A percentile compares a stretch with the other conserved stretches of the same genome.
phyloP scores from a whole-genome alignment of 805 yeast species.

The Yamadazyma kitorensis region DNA sequence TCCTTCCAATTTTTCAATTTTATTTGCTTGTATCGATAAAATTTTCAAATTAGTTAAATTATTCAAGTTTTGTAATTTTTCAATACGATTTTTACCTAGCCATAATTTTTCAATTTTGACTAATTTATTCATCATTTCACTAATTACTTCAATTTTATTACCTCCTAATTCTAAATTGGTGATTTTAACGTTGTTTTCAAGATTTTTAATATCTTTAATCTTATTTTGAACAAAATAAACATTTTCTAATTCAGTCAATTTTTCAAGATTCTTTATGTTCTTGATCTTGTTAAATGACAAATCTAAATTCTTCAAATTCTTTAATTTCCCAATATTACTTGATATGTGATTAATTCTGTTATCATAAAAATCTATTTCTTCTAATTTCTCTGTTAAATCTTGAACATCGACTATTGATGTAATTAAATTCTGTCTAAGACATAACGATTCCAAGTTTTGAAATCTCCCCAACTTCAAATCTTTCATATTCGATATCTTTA shows the following conservation, averaged over 20 bases:
- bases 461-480: constrained; percentile 61
- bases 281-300: constrained; percentile 87
- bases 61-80: constrained; percentile 59
- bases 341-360: constrained; percentile 87
- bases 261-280: constrained; percentile 74
- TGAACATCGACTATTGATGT: constrained; percentile 54
- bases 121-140: constrained; percentile 55
- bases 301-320: constrained; percentile 61
- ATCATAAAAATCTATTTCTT: constrained; percentile 86
- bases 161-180: constrained; percentile 88
- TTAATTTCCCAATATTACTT: constrained; percentile 59
- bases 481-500: constrained; percentile 62
- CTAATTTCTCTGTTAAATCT: constrained; percentile 57
- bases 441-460: constrained; percentile 52
- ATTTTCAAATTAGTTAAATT: constrained; percentile 62
- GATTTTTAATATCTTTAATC: constrained; percentile 66
- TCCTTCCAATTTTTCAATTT: constrained; percentile 76
- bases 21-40: constrained; percentile 85
- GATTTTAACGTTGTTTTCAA: constrained; percentile 55
- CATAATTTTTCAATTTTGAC: constrained; percentile 70
- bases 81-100: constrained; percentile 86
- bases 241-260: constrained; percentile 58
- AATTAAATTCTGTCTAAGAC: constrained; percentile 81
- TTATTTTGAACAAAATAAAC: constrained; percentile 87
- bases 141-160: constrained; percentile 59